A percentile compares a stretch with the other conserved stretches of the same genome.
Evolutionary conservation across 306 rosid genomes (phyloP).

Genomic region (Fagus crenata): DNA sequence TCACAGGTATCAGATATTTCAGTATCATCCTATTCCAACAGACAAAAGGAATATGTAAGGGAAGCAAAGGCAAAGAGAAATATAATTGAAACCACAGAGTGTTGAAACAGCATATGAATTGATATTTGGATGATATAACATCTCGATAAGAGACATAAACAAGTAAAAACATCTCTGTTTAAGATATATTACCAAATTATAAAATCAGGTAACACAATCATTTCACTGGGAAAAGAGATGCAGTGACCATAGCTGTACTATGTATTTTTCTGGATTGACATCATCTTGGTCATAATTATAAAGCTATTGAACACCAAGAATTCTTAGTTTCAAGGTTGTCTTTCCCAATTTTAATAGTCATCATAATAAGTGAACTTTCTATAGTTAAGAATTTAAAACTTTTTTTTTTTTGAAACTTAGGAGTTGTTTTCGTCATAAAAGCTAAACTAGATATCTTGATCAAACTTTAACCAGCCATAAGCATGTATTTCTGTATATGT

Average conservation of each 20-base stretch:
- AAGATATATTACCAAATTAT: background rate
- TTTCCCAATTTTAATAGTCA: background rate
- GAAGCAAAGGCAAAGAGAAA: background rate
- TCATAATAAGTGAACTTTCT: background rate
- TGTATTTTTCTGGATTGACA: too few species aligned
- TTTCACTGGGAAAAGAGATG: background rate
- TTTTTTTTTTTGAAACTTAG: too few species aligned
- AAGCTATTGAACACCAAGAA: too few species aligned
- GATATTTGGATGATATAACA: background rate
- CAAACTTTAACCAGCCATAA: conserved; percentile 19
- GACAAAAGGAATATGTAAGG: conserved; percentile 28
- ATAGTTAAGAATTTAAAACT: background rate
- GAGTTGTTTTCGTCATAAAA: background rate
- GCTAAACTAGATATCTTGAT: background rate
- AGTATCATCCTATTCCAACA: conserved; percentile 72
- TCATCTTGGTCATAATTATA: too few species aligned
- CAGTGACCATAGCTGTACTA: too few species aligned
- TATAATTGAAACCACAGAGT: background rate
- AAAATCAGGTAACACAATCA: background rate
- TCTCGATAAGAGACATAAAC: background rate
- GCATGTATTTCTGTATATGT: conserved; percentile 7
- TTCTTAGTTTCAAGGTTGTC: too few species aligned
- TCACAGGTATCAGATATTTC: conserved; percentile 90
- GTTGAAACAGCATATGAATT: background rate
- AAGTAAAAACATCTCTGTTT: background rate